phyloP scores from a whole-genome alignment of 2,329 filamentous ascomycete species.

The Colletotrichum kahawae region DNA sequence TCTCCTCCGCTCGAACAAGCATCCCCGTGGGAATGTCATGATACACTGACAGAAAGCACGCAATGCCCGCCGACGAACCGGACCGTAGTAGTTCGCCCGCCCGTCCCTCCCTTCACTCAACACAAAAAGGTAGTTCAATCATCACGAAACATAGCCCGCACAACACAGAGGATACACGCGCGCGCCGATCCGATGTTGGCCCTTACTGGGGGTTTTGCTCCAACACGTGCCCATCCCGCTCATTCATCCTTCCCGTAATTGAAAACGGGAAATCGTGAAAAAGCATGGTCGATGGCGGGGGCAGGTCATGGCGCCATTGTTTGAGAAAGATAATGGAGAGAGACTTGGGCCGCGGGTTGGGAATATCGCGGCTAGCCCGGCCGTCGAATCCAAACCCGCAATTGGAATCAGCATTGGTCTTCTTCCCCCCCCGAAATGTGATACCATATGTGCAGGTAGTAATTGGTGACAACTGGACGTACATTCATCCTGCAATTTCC shows the following conservation, averaged over 20 bases:
- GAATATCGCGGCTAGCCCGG: neutral
- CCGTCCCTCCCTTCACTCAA: neutral
- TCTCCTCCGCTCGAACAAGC: neutral
- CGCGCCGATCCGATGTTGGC: neutral
- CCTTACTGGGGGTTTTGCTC: neutral
- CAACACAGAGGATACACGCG: neutral
- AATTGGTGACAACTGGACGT: neutral
- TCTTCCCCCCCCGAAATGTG: neutral
- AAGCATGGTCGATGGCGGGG: neutral
- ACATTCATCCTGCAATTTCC: neutral
- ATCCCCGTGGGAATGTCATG: neutral
- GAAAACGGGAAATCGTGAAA: neutral
- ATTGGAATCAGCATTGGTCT: neutral
- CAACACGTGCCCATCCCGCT: neutral
- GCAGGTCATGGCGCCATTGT: neutral
- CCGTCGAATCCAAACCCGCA: neutral
- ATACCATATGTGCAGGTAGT: neutral
- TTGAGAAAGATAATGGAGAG: neutral
- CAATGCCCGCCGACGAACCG: neutral
- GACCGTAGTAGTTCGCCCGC: neutral
- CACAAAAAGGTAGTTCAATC: neutral
- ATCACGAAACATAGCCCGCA: neutral
- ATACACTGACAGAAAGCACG: neutral
- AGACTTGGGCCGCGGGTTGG: neutral
- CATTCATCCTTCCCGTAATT: neutral